Base-by-base conservation (phyloP, 306 rosid genomes). In the Psophocarpus tetragonolobus region DNA sequence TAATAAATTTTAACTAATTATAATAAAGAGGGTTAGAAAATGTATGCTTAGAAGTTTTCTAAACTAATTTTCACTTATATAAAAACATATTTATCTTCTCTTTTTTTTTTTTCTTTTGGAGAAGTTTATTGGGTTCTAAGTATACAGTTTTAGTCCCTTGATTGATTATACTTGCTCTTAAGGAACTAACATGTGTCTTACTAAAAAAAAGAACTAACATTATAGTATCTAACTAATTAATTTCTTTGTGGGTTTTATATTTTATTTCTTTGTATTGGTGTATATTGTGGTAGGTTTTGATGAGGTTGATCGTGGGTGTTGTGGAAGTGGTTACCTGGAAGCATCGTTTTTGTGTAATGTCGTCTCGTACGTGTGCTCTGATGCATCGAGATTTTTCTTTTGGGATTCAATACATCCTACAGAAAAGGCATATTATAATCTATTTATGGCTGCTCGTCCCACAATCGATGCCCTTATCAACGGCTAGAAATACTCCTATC, bases 381-480 rank as follows among this genome's bases (percentile, higher is more conserved):
- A 92, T 84, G 70, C 90, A 21, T 45, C 86, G 1, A 90, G 90
- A 41, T 90, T 87, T 71, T 68, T 92, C 1, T 92, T 92, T 41
- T 92, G 90, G 90, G 97, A 92, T 66, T 88, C 97, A 24, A 84
- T 92, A 39, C 97, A 92, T 48, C 91, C 93, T 1, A 82, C 95
- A 1, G 80, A 90, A 82, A 81, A 56, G 76, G 67, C 85, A 15
- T 90, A 90, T 47, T 30, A 83, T 50, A 29, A 15, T 35, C 0
- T 88, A 13, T 90, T 84, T 53, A 4, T 61, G 38, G 45, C 45
- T 2, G 29, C 53, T 1, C 85, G 83, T 36, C 76, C 85, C 5
- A 8, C 24, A n/a, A 0, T 92, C 15, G 90, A 90, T 79, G 57
- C 36, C 50, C 61, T 91, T 2, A 18, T 78, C 79, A 86, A 72